Base-by-base conservation (phyloP, 495 filamentous ascomycete species). In the Penicillium cataractarum region DNA sequence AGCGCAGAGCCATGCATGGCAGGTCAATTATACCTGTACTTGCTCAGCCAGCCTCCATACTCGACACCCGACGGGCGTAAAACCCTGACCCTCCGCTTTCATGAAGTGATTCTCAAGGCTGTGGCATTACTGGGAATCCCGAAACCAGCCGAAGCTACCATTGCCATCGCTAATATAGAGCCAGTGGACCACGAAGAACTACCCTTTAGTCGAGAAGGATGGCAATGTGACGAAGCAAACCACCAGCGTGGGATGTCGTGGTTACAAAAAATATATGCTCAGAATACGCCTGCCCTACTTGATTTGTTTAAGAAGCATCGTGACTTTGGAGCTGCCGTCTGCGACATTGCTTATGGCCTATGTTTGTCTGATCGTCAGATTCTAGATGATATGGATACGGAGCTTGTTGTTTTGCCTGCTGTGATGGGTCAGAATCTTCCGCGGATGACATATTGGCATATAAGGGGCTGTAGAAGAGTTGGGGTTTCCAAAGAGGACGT, bases 391-490 rank as follows among this genome's bases (percentile, higher is more conserved):
- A 22, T 82, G 15, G 81, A 83, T 37, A 80, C 82, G 0, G 74
- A 85, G 60, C n/a, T 84, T 33, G 73, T 84, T 0, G 76, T 81
- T 2, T 64, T 83, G 17, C 65, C 79, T 2, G 75, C 72, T 0
- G 82, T 86, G 33, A 84, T 84, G 78, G 76, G 78, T n/a, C 82
- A 84, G 69, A 78, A 80, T 63, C 60, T 84, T n/a, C 65, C 65
- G 22, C 61, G 65, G 2, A 68, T 78, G 64, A 83, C 81, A 4
- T 70, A 73, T 9, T 85, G 83, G 81, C 83, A 86, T 73, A 65
- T 84, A 7, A 65, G 82, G 56, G 82, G 82, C 0, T 65, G 65
- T 13, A 69, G 80, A 48, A 65, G 81, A 65, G 58, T 84, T 10
- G 83, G 81, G 0, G 67, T 83, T 0, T 75, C 71, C 29, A 65